Conservation (phyloP, 768 basidiomycete genomes). For the Phylloporus arenicola region DNA sequence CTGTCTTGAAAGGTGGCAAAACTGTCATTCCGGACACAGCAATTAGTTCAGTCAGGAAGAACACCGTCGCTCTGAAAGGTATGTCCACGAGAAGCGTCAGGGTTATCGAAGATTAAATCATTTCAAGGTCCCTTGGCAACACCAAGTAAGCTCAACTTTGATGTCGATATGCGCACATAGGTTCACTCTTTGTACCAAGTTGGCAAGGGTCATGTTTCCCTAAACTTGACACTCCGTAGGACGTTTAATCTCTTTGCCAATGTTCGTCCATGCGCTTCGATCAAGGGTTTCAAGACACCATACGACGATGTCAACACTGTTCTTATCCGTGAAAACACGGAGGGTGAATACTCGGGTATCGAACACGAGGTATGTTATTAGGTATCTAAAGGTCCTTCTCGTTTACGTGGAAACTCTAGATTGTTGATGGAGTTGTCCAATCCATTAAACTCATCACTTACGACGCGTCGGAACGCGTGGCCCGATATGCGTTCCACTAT, state of each 20-base stretch:
- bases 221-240: constrained; percentile 93
- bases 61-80: constrained; percentile 98
- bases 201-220: constrained; percentile 97
- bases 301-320: constrained; percentile 99
- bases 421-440: constrained; percentile 97
- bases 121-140: constrained; percentile 85
- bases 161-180: constrained; percentile 1
- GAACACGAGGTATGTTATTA: constrained; percentile 80
- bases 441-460: constrained; percentile 99
- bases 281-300: constrained; percentile 95
- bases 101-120: constrained; percentile 8
- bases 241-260: constrained; percentile 99
- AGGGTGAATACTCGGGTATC: constrained; percentile 99
- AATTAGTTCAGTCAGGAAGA: constrained; percentile 88
- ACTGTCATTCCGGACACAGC: constrained; percentile 93
- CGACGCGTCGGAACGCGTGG: constrained; percentile 97
- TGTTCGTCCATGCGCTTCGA: constrained; percentile 93
- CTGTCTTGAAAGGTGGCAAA: constrained; percentile 90
- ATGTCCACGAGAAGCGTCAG: constrained; percentile 12
- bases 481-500: constrained; percentile 97
- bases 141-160: constrained; percentile 62
- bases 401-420: constrained; percentile 38
- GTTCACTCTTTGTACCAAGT: constrained; percentile 45
- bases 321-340: constrained; percentile 98
- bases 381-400: background rate